phyloP scores from a whole-genome alignment of 2,329 filamentous ascomycete genomes.

The Ophiostoma angusticollis region DNA sequence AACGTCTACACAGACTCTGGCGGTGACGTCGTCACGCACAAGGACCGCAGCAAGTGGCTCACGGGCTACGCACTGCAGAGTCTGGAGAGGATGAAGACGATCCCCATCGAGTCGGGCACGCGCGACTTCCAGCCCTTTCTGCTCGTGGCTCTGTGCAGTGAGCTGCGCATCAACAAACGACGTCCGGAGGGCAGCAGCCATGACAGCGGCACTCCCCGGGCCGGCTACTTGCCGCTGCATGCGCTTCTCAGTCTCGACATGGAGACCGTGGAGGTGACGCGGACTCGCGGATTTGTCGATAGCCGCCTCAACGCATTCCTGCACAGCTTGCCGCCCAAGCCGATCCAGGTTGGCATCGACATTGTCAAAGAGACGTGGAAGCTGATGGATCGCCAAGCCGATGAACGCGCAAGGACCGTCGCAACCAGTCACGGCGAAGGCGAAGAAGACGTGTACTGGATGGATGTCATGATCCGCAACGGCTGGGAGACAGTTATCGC shows the following conservation, averaged over 20 bases:
- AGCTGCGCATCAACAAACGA: slow-evolving; percentile 29
- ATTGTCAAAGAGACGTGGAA: slow-evolving; percentile 40
- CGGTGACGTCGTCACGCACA: slow-evolving; percentile 5
- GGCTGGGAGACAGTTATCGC: slow-evolving; percentile 35
- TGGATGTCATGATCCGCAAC: slow-evolving; percentile 43
- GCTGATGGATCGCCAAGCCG: slow-evolving; percentile 27
- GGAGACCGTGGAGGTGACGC: slow-evolving; percentile 30
- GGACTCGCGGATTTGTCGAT: slow-evolving; percentile 34
- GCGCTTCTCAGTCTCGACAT: slow-evolving; percentile 12
- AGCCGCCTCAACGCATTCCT: slow-evolving; percentile 30
- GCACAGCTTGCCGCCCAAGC: slow-evolving; percentile 36
- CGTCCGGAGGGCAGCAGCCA: neutral
- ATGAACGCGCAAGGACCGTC: neutral
- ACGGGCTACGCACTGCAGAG: slow-evolving; percentile 38
- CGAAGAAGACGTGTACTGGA: slow-evolving; percentile 37
- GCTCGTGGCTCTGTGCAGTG: slow-evolving; percentile 35
- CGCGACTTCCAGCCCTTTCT: slow-evolving; percentile 40
- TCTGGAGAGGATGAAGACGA: slow-evolving; percentile 32
- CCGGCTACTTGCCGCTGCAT: slow-evolving; percentile 1
- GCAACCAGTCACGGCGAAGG: slow-evolving; percentile 12
- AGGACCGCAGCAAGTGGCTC: slow-evolving; percentile 28
- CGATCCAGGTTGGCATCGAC: slow-evolving; percentile 34
- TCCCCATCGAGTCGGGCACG: slow-evolving; percentile 39
- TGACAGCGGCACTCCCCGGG: neutral
- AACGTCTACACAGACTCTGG: slow-evolving; percentile 11